phyloP scores from a whole-genome alignment of 2,329 filamentous ascomycete species.

The Pseudocercospora pini-densiflorae region DNA sequence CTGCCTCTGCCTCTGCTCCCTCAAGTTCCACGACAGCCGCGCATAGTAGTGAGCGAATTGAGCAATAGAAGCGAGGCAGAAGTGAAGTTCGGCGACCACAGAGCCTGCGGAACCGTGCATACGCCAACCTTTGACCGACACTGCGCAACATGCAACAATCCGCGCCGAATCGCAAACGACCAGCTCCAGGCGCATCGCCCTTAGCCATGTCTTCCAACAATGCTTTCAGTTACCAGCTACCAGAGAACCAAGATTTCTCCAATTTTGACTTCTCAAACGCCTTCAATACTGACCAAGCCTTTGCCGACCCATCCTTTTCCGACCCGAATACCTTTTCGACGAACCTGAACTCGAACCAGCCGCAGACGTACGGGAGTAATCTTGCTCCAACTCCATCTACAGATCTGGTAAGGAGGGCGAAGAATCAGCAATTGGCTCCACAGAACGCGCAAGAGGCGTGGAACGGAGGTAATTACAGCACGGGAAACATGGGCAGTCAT shows the following conservation, averaged over 20 bases:
- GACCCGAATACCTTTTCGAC: conserved; percentile 40
- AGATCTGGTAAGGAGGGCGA: conserved; percentile 52
- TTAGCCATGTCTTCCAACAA: conserved; percentile 45
- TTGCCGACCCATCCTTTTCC: conserved; percentile 44
- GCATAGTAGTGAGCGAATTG: background rate
- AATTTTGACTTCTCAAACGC: conserved; percentile 37
- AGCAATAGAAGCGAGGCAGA: background rate
- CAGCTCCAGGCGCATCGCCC: conserved; percentile 74
- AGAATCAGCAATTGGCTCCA: conserved; percentile 52
- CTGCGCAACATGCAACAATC: conserved; percentile 28
- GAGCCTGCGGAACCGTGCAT: background rate
- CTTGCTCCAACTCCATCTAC: conserved; percentile 39
- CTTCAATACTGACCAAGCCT: conserved; percentile 36
- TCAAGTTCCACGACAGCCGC: background rate
- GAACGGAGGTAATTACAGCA: conserved; percentile 39
- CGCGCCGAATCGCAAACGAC: conserved; percentile 63
- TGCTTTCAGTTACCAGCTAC: conserved; percentile 46
- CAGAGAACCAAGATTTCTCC: conserved; percentile 47
- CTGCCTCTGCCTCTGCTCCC: background rate
- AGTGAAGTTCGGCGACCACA: background rate
- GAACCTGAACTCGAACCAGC: conserved; percentile 34
- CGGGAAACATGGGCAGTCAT: conserved; percentile 44
- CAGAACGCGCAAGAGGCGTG: conserved; percentile 43
- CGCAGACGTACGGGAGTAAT: conserved; percentile 30
- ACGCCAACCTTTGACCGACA: background rate